Conservation (phyloP, 208 protist genomes). For the Wallacemonas rigidus region DNA sequence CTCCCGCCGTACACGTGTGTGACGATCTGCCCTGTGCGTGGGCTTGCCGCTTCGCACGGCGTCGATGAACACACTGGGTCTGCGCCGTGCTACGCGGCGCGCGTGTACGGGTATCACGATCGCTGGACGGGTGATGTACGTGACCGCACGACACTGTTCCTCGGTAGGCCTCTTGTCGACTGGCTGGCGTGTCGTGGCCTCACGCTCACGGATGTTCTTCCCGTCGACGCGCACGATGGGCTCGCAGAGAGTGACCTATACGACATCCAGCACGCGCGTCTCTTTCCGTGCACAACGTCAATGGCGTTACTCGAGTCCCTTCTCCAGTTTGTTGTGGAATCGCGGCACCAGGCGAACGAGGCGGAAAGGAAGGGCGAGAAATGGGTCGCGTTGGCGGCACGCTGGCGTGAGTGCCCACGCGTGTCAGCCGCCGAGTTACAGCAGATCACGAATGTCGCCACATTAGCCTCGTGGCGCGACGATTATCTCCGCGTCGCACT, state of each 20-base stretch:
- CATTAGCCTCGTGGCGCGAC: slow-evolving; percentile 29
- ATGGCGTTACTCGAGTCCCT: slow-evolving; percentile 33
- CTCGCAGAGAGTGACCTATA: not conserved
- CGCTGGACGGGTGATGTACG: slow-evolving; percentile 32
- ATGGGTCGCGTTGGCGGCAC: slow-evolving; percentile 14
- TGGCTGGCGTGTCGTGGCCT: slow-evolving; percentile 38
- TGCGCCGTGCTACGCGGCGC: slow-evolving; percentile 19
- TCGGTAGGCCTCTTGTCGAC: slow-evolving; percentile 26
- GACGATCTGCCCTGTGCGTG: slow-evolving; percentile 24
- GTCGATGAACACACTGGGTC: not conserved
- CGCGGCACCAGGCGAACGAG: slow-evolving; percentile 8
- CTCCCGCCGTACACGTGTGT: slow-evolving; percentile 37
- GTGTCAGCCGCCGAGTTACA: slow-evolving; percentile 47
- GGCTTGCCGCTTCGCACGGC: slow-evolving; percentile 7
- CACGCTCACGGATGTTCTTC: slow-evolving; percentile 23
- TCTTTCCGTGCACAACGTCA: slow-evolving; percentile 23
- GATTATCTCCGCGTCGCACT: slow-evolving; percentile 37
- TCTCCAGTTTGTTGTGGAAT: slow-evolving; percentile 24
- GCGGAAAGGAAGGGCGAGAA: slow-evolving; percentile 5
- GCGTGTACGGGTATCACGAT: slow-evolving; percentile 49
- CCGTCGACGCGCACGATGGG: not conserved
- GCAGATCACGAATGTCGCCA: slow-evolving; percentile 27
- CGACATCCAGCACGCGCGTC: slow-evolving; percentile 12
- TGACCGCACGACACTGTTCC: slow-evolving; percentile 29
- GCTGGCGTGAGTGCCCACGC: slow-evolving; percentile 37